phyloP scores from a whole-genome alignment of 495 filamentous ascomycete species.

The Talaromyces trachyspermus region DNA sequence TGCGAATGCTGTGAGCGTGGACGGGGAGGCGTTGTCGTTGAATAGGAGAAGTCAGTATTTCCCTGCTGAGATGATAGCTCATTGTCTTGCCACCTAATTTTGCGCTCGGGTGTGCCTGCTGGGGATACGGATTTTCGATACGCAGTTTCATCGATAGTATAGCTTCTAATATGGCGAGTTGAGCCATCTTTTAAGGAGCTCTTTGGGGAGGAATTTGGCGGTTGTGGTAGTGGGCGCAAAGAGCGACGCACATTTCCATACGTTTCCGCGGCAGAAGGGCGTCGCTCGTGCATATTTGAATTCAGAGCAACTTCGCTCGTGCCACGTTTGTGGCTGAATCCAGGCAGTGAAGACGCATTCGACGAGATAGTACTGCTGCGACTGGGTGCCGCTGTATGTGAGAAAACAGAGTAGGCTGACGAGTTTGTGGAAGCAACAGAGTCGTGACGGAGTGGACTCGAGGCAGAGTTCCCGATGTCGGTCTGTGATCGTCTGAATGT shows the following conservation, averaged over 20 bases:
- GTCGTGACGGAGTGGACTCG: constrained; percentile 59
- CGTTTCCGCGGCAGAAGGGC: constrained; percentile 44
- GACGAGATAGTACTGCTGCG: constrained; percentile 75
- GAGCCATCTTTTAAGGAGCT: constrained; percentile 20
- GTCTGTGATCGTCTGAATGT: constrained; percentile 57
- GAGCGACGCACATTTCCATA: constrained; percentile 71
- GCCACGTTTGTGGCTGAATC: constrained; percentile 61
- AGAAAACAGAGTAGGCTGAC: constrained; percentile 65
- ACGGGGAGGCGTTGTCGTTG: constrained; percentile 21
- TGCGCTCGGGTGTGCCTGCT: constrained; percentile 19
- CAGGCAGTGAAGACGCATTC: constrained; percentile 56
- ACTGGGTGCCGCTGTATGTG: constrained; percentile 57
- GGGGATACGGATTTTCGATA: constrained; percentile 20
- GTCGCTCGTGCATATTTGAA: constrained; percentile 30
- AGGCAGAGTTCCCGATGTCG: constrained; percentile 49
- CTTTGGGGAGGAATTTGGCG: constrained; percentile 44
- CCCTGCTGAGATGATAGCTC: constrained; percentile 19
- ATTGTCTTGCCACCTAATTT: constrained; percentile 29
- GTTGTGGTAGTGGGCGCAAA: constrained; percentile 66
- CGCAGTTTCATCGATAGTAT: constrained; percentile 35
- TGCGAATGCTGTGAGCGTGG: constrained; percentile 32
- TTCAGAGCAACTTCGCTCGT: constrained; percentile 59
- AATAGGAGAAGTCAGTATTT: neutral
- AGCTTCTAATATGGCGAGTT: constrained; percentile 34
- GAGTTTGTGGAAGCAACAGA: constrained; percentile 72